These are phyloP conservation scores for Mycena rosella DNA, from an alignment of 768 basidiomycete genomes.

Conservation along the genomic window DNA sequence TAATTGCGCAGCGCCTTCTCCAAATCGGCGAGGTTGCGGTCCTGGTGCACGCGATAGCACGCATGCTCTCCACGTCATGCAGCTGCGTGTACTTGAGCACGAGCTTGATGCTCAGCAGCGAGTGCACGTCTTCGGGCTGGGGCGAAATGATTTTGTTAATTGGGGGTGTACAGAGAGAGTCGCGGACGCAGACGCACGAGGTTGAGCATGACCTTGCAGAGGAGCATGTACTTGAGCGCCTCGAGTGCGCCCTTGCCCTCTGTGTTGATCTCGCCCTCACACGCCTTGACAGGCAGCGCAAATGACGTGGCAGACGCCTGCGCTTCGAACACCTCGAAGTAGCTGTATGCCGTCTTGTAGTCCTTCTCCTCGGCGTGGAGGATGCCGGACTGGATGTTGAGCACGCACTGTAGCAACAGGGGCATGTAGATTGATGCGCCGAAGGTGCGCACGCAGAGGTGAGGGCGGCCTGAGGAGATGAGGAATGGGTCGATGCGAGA, in stretches of 20 bases:
- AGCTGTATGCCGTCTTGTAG: conserved; percentile 97
- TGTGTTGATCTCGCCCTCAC: conserved; percentile 69
- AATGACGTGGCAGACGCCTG: conserved; percentile 38
- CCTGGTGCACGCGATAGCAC: conserved; percentile 95
- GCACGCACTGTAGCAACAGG: conserved; percentile 55
- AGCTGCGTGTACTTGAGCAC: conserved; percentile 89
- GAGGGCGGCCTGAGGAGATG: conserved; percentile 73
- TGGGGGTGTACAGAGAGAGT: conserved; percentile 42
- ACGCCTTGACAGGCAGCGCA: conserved; percentile 12
- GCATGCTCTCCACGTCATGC: conserved; percentile 95
- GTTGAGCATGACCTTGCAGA: too few relatives aligned
- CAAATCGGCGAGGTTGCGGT: conserved; percentile 90
- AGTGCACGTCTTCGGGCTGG: conserved; percentile 94
- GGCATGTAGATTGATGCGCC: conserved; percentile 90
- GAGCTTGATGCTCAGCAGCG: conserved; percentile 88
- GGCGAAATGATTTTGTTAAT: background rate
- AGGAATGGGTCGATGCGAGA: too few relatives aligned
- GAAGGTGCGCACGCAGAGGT: conserved; percentile 92
- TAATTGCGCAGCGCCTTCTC: conserved; percentile 90
- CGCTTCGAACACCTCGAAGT: conserved; percentile 91
- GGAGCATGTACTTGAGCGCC: conserved; percentile 97
- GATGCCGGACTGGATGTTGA: conserved; percentile 73
- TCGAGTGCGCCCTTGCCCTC: conserved; percentile 83
- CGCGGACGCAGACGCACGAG: too few relatives aligned
- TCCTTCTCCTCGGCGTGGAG: conserved; percentile 98